These are phyloP conservation scores for Pterulicium gracile DNA, from an alignment of 1,284 basidiomycete species.

Conservation along the genomic window DNA sequence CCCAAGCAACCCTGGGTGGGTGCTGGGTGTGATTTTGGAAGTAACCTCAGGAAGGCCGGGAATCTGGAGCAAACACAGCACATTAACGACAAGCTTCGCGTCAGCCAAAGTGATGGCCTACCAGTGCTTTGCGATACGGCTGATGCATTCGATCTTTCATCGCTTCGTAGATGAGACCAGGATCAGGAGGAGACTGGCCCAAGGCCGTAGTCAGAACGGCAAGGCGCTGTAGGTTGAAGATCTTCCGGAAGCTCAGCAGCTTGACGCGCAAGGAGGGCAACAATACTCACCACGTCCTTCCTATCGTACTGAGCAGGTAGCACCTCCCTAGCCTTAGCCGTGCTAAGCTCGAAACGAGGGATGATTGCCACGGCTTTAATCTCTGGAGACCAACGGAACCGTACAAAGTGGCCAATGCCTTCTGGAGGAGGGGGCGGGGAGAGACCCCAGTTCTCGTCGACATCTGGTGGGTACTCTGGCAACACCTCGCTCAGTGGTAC, in stretches of 20 bases:
- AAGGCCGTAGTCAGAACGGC: slow-evolving; percentile 98
- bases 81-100: background rate
- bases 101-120: slow-evolving; percentile 24
- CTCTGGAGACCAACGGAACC: slow-evolving; percentile 79
- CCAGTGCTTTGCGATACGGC: slow-evolving; percentile 85
- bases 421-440: slow-evolving; percentile 81
- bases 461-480: slow-evolving; percentile 92
- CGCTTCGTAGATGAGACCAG: slow-evolving; percentile 93
- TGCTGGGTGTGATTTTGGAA: slow-evolving; percentile 74
- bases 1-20: slow-evolving; percentile 89
- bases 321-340: slow-evolving; percentile 87
- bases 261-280: background rate
- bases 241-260: slow-evolving; percentile 33
- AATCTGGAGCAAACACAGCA: slow-evolving; percentile 44
- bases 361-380: slow-evolving; percentile 95
- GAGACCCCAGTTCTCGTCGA: slow-evolving; percentile 83
- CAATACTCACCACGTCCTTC: slow-evolving; percentile 75
- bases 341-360: slow-evolving; percentile 93
- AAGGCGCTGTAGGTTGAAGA: slow-evolving; percentile 95
- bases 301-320: slow-evolving; percentile 79
- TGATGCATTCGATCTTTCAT: slow-evolving; percentile 99
- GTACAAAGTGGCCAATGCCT: slow-evolving; percentile 92
- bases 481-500: slow-evolving; percentile 95
- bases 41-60: slow-evolving; percentile 91
- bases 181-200: slow-evolving; percentile 82